Evolutionary conservation across 139 green algal species (phyloP), one percentile per base, ranked within the genome.

Genomic region (Chlorella vulgaris): DNA sequence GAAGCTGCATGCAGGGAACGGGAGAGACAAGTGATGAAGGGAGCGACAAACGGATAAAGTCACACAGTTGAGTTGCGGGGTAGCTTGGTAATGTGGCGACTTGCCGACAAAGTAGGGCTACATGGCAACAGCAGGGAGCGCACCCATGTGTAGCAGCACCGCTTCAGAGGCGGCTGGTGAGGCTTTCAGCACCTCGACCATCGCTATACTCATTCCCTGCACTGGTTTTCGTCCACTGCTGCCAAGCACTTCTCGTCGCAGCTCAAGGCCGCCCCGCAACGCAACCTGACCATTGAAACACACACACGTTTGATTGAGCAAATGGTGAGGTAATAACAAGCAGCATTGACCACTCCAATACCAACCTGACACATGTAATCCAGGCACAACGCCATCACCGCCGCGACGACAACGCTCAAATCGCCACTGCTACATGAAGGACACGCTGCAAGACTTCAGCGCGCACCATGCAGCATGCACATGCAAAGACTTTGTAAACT

Each of bases 221-320:
- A 31, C 38, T 33, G 42, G 33, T 47, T 65, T 65, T 24, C 58
- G 58, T 26, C 73, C 73, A 6, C 0, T 2, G 4, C 42, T n/a
- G 29, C 73, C 73, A 33, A 79, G 31, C 51, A 68, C 73, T 35
- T 79, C 73, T 13, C 38, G 42, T 10, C 53, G 35, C 22, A 79
- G 51, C 53, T 79, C 73, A 2, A 31, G 2, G 26, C 36, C 38
- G 35, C 73, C 71, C 0, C 73, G 51, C 36, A 79, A 53, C 2
- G 73, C 73, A 29, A 79, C 53, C 73, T 79, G 73, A 3, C 5
- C 3, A 33, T 10, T 10, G 10, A 58, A 58, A 58, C 47, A 58
- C n/a, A n/a, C n/a, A n/a, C n/a, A n/a, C n/a, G n/a, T n/a, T n/a
- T n/a, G n/a, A n/a, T n/a, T n/a, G n/a, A n/a, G n/a, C n/a, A n/a